Base-by-base conservation (phyloP, 106 monocot species). In the Hemerocallis citrina region DNA sequence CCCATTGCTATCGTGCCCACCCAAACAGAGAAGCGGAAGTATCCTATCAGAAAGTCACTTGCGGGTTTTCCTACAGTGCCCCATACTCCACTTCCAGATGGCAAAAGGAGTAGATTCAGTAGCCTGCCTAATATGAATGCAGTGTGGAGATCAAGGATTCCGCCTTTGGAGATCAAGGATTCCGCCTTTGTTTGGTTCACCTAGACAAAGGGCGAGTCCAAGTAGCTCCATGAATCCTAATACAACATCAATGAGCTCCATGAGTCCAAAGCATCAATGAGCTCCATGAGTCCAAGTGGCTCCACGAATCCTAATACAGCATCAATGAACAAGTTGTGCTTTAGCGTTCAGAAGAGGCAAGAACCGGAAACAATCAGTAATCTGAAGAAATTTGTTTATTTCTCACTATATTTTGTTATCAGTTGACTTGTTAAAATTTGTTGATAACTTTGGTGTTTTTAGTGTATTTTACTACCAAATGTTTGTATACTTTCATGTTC, bases 341-440 rank as follows among this genome's bases (percentile, higher is more conserved):
- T 84, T 64, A 87, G 84, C 32, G 51, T 96, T 30, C 90, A 96
- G 64, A 96, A 88, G 51, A 76, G 86, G 55, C 55, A 85, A 43
- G 32, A 85, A 85, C 40, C 60, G 82, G 31, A 75, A 85, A 52
- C 70, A 59, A 30, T 85, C 85, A 17, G 64, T 85, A 8, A 62
- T 62, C 17, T 62, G 44, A 62, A 32, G 6, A 32, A n/a, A n/a
- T n/a, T n/a, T n/a, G n/a, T n/a, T n/a, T n/a, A n/a, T n/a, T n/a
- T n/a, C n/a, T n/a, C n/a, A n/a, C n/a, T n/a, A n/a, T n/a, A n/a
- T n/a, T n/a, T n/a, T n/a, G n/a, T n/a, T n/a, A n/a, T n/a, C n/a
- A n/a, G n/a, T n/a, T n/a, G n/a, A n/a, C n/a, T n/a, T n/a, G n/a
- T n/a, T n/a, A n/a, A n/a, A n/a, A n/a, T n/a, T n/a, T n/a, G n/a